Evolutionary conservation across 257 asterid species (phyloP).

Genomic region (Ilex aquifolium): DNA sequence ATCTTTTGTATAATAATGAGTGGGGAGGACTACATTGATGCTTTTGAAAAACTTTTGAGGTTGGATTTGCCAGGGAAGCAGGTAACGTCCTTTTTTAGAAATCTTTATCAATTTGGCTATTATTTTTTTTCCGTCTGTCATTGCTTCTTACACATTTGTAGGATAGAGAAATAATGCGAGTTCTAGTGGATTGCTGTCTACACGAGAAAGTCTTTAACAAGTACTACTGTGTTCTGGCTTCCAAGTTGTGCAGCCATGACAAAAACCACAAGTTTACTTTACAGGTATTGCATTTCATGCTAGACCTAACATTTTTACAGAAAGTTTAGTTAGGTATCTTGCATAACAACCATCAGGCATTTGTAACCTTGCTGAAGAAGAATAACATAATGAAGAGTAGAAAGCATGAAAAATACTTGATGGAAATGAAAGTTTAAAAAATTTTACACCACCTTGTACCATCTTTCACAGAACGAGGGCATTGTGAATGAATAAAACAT

Average conservation of each 20-base stretch:
- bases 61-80: slow-evolving; percentile 87
- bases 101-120: slow-evolving; percentile 1
- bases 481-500: background rate
- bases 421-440: no score
- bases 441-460: no score
- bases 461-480: no score
- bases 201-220: slow-evolving; percentile 90
- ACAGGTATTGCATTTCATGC: slow-evolving; percentile 49
- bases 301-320: background rate
- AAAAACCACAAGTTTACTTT: slow-evolving; percentile 89
- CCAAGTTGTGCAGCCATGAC: slow-evolving; percentile 81
- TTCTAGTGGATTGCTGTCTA: slow-evolving; percentile 88
- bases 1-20: slow-evolving; percentile 90
- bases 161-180: slow-evolving; percentile 96
- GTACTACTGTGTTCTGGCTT: slow-evolving; percentile 79
- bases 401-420: no score
- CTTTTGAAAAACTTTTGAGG: slow-evolving; percentile 84
- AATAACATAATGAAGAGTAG: no score
- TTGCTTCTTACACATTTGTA: slow-evolving; percentile 25
- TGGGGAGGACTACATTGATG: slow-evolving; percentile 84
- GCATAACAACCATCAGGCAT: no score
- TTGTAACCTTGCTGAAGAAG: no score
- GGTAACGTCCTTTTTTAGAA: slow-evolving; percentile 34
- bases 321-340: no score
- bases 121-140: background rate